A percentile compares a stretch with the other conserved stretches of the same genome.
Evolutionary conservation across 371 early-diverging fungal species (phyloP).

Genomic region (Mucor circinelloides): DNA sequence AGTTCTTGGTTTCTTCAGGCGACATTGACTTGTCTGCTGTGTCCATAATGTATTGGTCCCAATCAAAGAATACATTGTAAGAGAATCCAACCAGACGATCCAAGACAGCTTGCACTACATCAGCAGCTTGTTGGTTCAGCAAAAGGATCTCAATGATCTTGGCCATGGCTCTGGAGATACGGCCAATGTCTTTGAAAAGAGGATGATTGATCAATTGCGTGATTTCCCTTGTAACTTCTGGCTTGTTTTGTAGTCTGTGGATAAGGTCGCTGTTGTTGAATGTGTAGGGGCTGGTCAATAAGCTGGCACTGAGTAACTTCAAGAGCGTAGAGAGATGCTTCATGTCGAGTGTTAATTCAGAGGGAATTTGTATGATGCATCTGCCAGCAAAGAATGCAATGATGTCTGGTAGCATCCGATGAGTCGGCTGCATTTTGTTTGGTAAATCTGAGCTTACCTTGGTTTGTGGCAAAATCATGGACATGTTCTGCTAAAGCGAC

Average conservation of each 20-base stretch:
- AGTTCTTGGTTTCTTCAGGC: constrained; percentile 10
- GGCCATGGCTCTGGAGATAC: constrained; percentile 44
- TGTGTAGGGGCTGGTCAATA: constrained; percentile 34
- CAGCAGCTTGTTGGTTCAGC: not conserved
- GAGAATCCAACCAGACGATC: constrained; percentile 39
- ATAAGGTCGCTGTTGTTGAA: constrained; percentile 34
- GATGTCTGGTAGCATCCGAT: constrained; percentile 6
- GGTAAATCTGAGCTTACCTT: constrained; percentile 15
- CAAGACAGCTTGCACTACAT: not conserved
- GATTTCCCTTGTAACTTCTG: constrained; percentile 11
- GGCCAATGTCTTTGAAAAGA: constrained; percentile 48
- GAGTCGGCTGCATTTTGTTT: not conserved
- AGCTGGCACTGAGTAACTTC: constrained; percentile 22
- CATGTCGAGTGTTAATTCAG: not conserved
- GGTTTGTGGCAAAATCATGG: constrained; percentile 10
- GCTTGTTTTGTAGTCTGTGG: constrained; percentile 14
- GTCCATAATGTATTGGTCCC: constrained; percentile 36
- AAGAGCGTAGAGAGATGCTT: constrained; percentile 3
- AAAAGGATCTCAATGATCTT: constrained; percentile 21
- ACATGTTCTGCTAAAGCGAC: constrained; percentile 3
- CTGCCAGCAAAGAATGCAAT: constrained; percentile 37
- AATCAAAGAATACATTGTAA: constrained; percentile 39
- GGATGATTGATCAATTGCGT: constrained; percentile 20
- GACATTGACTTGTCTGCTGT: constrained; percentile 16
- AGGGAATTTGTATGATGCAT: constrained; percentile 32